Conservation (phyloP, 345 rosid species). For the Geranium brycei region DNA sequence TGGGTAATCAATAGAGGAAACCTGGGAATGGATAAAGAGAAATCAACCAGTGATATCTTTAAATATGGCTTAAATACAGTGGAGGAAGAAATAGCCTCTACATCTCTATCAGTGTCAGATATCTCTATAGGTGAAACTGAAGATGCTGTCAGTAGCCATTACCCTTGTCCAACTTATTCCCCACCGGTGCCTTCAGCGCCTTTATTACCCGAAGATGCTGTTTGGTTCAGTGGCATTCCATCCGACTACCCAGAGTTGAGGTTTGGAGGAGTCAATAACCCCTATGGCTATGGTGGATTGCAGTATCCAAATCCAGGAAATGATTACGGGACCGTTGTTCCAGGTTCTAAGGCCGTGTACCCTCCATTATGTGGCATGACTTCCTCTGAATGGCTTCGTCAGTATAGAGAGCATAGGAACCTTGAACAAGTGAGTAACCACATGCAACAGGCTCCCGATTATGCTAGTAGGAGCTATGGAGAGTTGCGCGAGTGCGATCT, state of each 20-base stretch:
- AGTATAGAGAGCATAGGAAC: conserved; percentile 62
- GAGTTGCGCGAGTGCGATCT: no score
- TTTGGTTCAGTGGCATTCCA: conserved; percentile 35
- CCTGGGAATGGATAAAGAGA: conserved; percentile 25
- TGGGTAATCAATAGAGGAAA: conserved; percentile 54
- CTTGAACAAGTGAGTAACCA: conserved; percentile 17
- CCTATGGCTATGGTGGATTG: conserved; percentile 19
- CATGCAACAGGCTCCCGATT: no score
- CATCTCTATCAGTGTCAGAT: conserved; percentile 27
- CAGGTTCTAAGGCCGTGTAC: conserved; percentile 30
- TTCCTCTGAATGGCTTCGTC: conserved; percentile 93
- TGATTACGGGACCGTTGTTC: conserved; percentile 18
- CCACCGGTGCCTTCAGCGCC: conserved; percentile 82
- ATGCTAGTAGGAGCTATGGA: no score
- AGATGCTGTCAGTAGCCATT: conserved; percentile 15
- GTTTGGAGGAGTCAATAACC: conserved; percentile 15
- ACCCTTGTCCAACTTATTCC: conserved; percentile 32
- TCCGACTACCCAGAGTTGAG: conserved; percentile 13
- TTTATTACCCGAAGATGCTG: conserved; percentile 63
- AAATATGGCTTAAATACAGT: conserved; percentile 30
- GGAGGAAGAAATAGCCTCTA: conserved; percentile 40
- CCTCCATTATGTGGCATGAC: conserved; percentile 39
- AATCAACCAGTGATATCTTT: conserved; percentile 21
- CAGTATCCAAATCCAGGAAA: conserved; percentile 14
- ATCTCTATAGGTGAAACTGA: conserved; percentile 31